phyloP scores from a whole-genome alignment of 805 yeast species.

The Cyberlindnera petersonii region DNA sequence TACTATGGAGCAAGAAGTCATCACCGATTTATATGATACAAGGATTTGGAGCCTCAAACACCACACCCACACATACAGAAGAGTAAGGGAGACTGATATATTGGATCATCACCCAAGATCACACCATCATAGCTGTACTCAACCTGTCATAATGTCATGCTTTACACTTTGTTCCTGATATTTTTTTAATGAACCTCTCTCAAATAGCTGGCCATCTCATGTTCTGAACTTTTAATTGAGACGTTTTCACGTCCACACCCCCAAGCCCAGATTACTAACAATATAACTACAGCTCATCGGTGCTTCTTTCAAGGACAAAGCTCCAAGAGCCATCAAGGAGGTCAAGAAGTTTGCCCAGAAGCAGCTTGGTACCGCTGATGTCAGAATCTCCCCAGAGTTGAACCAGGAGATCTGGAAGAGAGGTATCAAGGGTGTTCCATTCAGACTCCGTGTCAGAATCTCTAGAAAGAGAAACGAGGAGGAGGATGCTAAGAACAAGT shows the following conservation, averaged over 20 bases:
- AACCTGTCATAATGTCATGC: too few species aligned
- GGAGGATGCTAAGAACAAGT: slow-evolving; percentile 97
- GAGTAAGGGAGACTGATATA: too few species aligned
- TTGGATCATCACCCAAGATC: too few species aligned
- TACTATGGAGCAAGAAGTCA: background rate
- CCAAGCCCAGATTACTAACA: slow-evolving; percentile 38
- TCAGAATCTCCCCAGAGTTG: slow-evolving; percentile 97
- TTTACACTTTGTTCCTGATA: too few species aligned
- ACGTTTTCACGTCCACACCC: too few species aligned
- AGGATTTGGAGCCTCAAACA: background rate
- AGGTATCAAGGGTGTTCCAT: slow-evolving; percentile 99
- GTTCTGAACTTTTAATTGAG: too few species aligned
- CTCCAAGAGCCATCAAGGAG: slow-evolving; percentile 99
- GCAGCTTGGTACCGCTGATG: slow-evolving; percentile 99
- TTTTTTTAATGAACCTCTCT: slow-evolving; percentile 7
- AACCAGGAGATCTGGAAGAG: slow-evolving; percentile 99
- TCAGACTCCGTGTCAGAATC: slow-evolving; percentile 97
- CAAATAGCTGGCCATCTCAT: too few species aligned
- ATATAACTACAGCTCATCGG: slow-evolving; percentile 77
- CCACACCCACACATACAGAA: too few species aligned
- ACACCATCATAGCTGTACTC: too few species aligned
- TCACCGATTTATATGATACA: background rate
- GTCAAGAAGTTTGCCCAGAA: slow-evolving; percentile 96
- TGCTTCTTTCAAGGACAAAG: slow-evolving; percentile 98
- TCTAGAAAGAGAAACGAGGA: slow-evolving; percentile 99